Conservation (phyloP, 257 asterid species). For the Solanum infundibuliforme region DNA sequence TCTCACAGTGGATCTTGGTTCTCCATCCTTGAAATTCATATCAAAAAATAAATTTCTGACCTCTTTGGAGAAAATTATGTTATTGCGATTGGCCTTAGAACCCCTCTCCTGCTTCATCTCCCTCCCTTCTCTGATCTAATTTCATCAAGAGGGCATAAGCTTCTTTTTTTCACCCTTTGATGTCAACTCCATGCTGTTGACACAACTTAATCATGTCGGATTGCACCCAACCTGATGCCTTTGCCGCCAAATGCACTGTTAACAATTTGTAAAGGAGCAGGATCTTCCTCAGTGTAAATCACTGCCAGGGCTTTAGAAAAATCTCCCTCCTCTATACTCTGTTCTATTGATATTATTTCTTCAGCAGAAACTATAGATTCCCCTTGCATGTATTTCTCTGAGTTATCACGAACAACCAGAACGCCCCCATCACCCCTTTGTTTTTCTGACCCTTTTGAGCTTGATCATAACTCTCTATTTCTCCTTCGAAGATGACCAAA, state of each 20-base stretch:
- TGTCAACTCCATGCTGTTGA: background rate
- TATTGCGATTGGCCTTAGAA: background rate
- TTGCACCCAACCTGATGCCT: background rate
- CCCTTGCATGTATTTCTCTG: background rate
- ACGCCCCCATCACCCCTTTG: background rate
- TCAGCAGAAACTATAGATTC: background rate
- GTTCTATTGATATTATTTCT: background rate
- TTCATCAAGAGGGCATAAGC: background rate
- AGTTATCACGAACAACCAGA: background rate
- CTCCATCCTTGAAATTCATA: background rate
- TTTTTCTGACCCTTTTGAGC: background rate
- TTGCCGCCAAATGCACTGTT: background rate
- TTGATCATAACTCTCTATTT: background rate
- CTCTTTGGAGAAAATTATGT: background rate
- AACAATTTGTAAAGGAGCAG: background rate
- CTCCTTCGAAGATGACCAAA: background rate
- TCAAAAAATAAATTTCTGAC: background rate
- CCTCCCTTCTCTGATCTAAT: background rate
- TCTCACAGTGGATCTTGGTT: background rate
- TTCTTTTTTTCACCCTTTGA: background rate
- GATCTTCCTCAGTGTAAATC: background rate
- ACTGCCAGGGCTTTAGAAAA: background rate
- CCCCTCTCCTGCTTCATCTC: background rate
- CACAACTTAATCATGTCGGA: background rate
- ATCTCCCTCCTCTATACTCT: background rate